Evolutionary conservation across 371 early-diverging fungal genomes (phyloP).

Genomic region (Mortierella sp.): DNA sequence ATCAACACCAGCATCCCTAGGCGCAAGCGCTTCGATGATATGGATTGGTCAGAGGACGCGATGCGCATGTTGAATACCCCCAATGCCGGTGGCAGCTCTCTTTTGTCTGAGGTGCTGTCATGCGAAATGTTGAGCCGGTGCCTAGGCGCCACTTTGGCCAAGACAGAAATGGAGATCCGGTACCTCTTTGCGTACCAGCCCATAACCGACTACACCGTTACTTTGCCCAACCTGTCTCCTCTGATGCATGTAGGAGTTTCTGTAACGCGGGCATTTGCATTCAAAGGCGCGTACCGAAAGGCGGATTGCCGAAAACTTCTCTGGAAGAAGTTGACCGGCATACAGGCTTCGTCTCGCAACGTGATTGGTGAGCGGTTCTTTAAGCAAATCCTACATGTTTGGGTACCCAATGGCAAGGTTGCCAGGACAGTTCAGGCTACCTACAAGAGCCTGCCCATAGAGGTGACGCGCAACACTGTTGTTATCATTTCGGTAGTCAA

Average conservation of each 20-base stretch:
- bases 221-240: constrained; percentile 38
- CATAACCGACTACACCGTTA: constrained; percentile 68
- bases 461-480: constrained; percentile 53
- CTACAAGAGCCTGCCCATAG: constrained; percentile 46
- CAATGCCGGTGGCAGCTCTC: constrained; percentile 68
- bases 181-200: constrained; percentile 61
- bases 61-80: constrained; percentile 57
- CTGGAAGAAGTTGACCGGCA: constrained; percentile 61
- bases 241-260: constrained; percentile 62
- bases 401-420: constrained; percentile 64
- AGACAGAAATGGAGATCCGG: constrained; percentile 69
- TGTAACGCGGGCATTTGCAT: constrained; percentile 68
- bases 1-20: constrained; percentile 50
- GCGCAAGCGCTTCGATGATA: constrained; percentile 31
- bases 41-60: constrained; percentile 47
- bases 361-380: constrained; percentile 59
- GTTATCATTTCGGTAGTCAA: constrained; percentile 60
- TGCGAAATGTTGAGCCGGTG: constrained; percentile 64
- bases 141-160: constrained; percentile 59
- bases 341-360: constrained; percentile 57
- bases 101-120: constrained; percentile 67
- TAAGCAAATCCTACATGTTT: constrained; percentile 69
- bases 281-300: constrained; percentile 56
- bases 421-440: constrained; percentile 57
- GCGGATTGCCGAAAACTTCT: constrained; percentile 61